Base-by-base conservation (phyloP, 257 asterid species). In the Solanum bukasovii region DNA sequence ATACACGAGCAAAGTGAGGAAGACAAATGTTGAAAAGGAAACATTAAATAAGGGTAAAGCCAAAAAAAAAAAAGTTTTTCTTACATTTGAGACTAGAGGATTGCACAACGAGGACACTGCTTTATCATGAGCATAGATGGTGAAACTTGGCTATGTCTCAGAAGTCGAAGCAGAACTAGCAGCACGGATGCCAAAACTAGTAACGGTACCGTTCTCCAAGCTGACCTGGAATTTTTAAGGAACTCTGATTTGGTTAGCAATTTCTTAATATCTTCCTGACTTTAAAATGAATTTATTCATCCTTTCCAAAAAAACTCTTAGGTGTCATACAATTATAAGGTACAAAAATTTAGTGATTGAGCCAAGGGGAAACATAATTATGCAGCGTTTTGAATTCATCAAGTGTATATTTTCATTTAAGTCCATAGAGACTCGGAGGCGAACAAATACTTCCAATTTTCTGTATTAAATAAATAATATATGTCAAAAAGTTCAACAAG, bases 51-150 rank as follows among this genome's bases (percentile, higher is more conserved):
- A 37, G 12, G 73, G 31, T 20, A 5, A 46, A 42, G 8, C 13
- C 49, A 7, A 46, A 46, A 12, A 46, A 70, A 23, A 29, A 6
- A 31, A 18, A 8, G 56, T 16, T 1, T 9, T 13, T 25, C 88
- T 7, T 91, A 95, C 98, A 93, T 97, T 97, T 85, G 96, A 97
- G 68, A 91, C 92, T 70, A 84, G 78, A 40, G 84, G 91, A 89
- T 93, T 94, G 61, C 98, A 93, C 87, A 97, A 84, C 3, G 95
- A 37, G 88, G 93, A 93, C 88, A 92, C 99, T 46, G 98, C 98
- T 90, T 96, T 95, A 89, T 94, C 98, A 90, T 96, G 99, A 23
- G 99, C 98, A 87, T 96, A 96, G 89, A 97, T 90, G 73, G 98
- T 93, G 92, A 97, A 97, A 86, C 89, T 92, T 87, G 98, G 96